Evolutionary conservation across 768 basidiomycete genomes (phyloP), one percentile per base, ranked within the genome.

Genomic region (Leccinum boreale): DNA sequence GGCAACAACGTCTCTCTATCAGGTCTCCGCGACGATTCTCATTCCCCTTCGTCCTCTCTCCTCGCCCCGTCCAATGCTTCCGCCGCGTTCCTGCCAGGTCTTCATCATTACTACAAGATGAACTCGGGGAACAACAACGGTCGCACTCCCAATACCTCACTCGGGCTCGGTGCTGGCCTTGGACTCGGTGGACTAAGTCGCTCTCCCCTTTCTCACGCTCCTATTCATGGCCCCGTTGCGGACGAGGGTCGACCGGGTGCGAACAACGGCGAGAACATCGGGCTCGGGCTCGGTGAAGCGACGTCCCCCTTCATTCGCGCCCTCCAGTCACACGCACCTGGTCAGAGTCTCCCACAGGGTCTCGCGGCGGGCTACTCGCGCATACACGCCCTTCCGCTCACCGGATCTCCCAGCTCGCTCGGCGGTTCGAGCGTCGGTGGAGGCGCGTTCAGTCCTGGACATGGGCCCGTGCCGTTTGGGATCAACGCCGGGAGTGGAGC

Each of bases 311-410:
- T 85, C 28, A 78, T 89, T 26, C 81, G 86, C 19, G 94, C 92
- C 1, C 76, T 95, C 44, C 90, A 92, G 66, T 78, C 86, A 17
- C 94, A 95, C 63, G 92, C 92, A 1, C 94, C 94, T 0, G 94
- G 94, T 2, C 92, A 94, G 73, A 89, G 86, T 72, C 79, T 98
- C 12, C 94, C 94, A 1, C 92, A 95, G 26, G 26, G 26, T 28
- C 26, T 28, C 26, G 26, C 26, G 0, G 92, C 92, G 0, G 94
- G 94, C 0, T 87, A 94, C 68, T 94, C 91, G 28, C 81, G 94
- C 57, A 87, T 98, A 57, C 94, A 98, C 64, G 88, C 94, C 2
- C 75, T 80, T 26, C 81, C 82, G 0, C 70, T 67, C 21, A 50
- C 70, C 2, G 73, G 76, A 21, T 79, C 79, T 0, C 79, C 79